A percentile compares a stretch with the other conserved stretches of the same genome.
Conservation (phyloP, 257 asterid species). For the Apocynum venetum region DNA sequence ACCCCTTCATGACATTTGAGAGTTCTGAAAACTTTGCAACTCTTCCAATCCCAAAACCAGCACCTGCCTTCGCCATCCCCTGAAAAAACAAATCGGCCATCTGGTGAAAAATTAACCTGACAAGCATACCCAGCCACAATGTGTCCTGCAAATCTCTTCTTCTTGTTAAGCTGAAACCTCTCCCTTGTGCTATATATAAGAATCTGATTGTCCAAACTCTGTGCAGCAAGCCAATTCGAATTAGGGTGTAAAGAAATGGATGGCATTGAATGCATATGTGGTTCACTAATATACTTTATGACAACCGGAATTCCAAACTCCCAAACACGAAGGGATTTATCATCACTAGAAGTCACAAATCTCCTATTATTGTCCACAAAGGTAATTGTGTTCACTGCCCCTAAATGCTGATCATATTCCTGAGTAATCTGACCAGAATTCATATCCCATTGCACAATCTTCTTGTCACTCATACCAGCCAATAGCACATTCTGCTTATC, state of each 20-base stretch:
- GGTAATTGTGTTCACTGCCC: constrained; percentile 95
- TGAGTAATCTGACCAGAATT: constrained; percentile 92
- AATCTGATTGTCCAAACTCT: constrained; percentile 98
- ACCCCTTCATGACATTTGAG: constrained; percentile 96
- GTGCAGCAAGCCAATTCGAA: constrained; percentile 95
- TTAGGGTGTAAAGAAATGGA: constrained; percentile 84
- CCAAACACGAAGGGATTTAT: constrained; percentile 95
- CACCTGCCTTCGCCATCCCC: constrained; percentile 99
- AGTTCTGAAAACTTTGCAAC: constrained; percentile 91
- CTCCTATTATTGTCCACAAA: constrained; percentile 95
- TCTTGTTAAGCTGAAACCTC: constrained; percentile 93
- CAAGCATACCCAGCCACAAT: constrained; percentile 96
- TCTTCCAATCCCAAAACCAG: constrained; percentile 99
- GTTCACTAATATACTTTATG: constrained; percentile 94
- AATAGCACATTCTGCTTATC: constrained; percentile 95
- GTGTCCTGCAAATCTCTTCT: constrained; percentile 98
- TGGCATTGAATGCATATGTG: constrained; percentile 99
- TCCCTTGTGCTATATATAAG: constrained; percentile 92
- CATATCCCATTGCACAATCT: constrained; percentile 99
- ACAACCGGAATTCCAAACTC: constrained; percentile 98
- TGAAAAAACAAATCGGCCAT: constrained; percentile 92
- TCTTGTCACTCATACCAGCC: constrained; percentile 99
- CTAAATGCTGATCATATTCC: constrained; percentile 98
- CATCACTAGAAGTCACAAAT: constrained; percentile 97
- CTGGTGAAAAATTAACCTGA: constrained; percentile 98